Evolutionary conservation across 2,329 filamentous ascomycete species (phyloP).

Genomic region (Ophiostoma sp.): DNA sequence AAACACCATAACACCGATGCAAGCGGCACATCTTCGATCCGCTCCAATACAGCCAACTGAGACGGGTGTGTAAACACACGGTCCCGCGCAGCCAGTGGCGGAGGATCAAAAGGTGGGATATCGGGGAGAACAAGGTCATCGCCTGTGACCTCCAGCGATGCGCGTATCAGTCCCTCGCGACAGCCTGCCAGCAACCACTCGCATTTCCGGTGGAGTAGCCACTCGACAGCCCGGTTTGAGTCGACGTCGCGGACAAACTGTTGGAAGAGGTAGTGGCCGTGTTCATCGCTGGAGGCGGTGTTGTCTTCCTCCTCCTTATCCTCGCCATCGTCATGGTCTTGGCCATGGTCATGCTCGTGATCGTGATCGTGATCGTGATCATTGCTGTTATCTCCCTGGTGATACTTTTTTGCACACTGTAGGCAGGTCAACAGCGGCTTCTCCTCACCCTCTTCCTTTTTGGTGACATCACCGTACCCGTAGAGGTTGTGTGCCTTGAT

Average conservation of each 20-base stretch:
- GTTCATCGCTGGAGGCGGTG: background rate
- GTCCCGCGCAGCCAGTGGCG: conserved; percentile 22
- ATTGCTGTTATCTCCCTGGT: background rate
- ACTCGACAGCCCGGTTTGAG: background rate
- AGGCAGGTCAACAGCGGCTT: background rate
- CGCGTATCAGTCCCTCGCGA: conserved; percentile 25
- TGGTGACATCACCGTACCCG: background rate
- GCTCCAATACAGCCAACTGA: conserved; percentile 22
- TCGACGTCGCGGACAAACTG: conserved; percentile 4
- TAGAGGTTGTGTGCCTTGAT: conserved; percentile 11
- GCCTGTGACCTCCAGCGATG: background rate
- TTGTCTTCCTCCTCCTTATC: background rate
- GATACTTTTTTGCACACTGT: conserved; percentile 3
- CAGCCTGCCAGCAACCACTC: conserved; percentile 29
- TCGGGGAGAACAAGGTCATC: conserved; percentile 18
- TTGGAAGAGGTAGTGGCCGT: conserved; percentile 25
- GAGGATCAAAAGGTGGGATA: conserved; percentile 29
- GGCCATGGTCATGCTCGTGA: background rate
- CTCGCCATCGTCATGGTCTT: background rate
- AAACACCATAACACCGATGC: conserved; percentile 27
- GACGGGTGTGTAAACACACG: conserved; percentile 22
- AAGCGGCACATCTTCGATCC: background rate
- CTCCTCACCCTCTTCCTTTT: background rate
- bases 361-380: background rate
- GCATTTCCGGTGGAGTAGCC: conserved; percentile 26